Evolutionary conservation across 192 early-diverging fungal species (phyloP), one percentile per base, ranked within the genome.

Genomic region (Entomortierella lignicola): DNA sequence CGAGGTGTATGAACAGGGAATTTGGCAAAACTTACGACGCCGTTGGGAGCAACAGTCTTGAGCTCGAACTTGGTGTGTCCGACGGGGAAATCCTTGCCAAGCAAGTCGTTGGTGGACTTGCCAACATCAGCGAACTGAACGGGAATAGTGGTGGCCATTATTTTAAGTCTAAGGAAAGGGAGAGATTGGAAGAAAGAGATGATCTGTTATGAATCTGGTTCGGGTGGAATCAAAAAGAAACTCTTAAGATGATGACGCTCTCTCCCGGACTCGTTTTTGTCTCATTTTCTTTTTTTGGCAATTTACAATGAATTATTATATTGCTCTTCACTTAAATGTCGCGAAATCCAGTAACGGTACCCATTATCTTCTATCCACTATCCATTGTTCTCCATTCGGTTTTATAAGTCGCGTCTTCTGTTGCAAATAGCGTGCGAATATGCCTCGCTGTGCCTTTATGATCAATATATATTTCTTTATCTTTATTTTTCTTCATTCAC

Each of bases 31-130:
- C 91, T 80, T 93, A 96, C 94, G 34, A 99, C 95, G 84, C 97
- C 97, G 85, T 95, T 97, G 69, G 95, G 85, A 64, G 97, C 93
- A 72, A 90, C 91, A 81, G 96, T 97, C 93, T 98, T 98, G 85
- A 96, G 92, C 82, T 99, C 98, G 77, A 99, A 94, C 89, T 97
- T 97, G 71, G 94, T 91, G 29, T 88, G 85, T 60, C 94, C 96
- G 70, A 94, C 90, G 63, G 96, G 96, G 83, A 91, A 99, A 89
- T 99, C 98, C 90, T 99, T 99, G 88, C 89, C 85, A 72, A 99
- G 90, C 72, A 99, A 88, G 85, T 98, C 98, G 84, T 93, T 94
- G 85, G 95, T 86, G 74, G 92, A 83, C 89, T 98, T 99, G 88
- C 94, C 94, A 73, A 99, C 88, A 85, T 99, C 97, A 71, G 89